Conservation (phyloP, 2,329 filamentous ascomycete species). For the Zalaria sp. region DNA sequence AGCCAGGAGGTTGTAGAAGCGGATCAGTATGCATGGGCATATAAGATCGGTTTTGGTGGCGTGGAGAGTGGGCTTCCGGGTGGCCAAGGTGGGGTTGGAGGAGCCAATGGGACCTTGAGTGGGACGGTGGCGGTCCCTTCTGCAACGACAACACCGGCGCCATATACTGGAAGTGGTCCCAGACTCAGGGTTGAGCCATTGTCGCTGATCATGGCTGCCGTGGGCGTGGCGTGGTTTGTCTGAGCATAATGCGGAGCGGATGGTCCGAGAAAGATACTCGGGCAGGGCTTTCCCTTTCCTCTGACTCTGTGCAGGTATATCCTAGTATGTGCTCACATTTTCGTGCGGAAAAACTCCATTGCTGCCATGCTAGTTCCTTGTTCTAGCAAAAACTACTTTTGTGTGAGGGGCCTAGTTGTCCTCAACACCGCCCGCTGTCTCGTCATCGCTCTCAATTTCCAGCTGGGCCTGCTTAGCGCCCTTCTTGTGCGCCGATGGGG, state of each 20-base stretch:
- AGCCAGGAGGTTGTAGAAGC: conserved; percentile 18
- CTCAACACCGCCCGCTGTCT: background rate
- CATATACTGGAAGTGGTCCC: too few species aligned
- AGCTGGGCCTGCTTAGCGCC: background rate
- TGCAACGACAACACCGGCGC: background rate
- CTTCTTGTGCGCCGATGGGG: background rate
- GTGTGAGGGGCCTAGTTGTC: background rate
- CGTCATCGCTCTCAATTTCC: background rate
- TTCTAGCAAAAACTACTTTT: too few species aligned
- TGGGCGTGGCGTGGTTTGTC: too few species aligned
- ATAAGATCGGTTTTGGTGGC: conserved; percentile 22
- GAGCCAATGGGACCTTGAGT: background rate
- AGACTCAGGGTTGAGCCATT: too few species aligned
- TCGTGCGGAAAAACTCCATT: too few species aligned
- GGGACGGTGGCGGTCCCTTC: background rate
- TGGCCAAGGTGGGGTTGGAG: background rate
- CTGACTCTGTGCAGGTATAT: too few species aligned
- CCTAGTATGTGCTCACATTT: too few species aligned
- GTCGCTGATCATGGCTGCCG: too few species aligned
- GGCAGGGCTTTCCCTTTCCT: too few species aligned
- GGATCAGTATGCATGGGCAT: conserved; percentile 29
- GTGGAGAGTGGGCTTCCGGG: background rate
- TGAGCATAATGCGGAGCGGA: too few species aligned
- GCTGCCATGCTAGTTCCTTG: too few species aligned
- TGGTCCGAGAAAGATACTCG: too few species aligned